Evolutionary conservation across 495 filamentous ascomycete genomes (phyloP), one percentile per base, ranked within the genome.

Genomic region (Penicillium ucsense): DNA sequence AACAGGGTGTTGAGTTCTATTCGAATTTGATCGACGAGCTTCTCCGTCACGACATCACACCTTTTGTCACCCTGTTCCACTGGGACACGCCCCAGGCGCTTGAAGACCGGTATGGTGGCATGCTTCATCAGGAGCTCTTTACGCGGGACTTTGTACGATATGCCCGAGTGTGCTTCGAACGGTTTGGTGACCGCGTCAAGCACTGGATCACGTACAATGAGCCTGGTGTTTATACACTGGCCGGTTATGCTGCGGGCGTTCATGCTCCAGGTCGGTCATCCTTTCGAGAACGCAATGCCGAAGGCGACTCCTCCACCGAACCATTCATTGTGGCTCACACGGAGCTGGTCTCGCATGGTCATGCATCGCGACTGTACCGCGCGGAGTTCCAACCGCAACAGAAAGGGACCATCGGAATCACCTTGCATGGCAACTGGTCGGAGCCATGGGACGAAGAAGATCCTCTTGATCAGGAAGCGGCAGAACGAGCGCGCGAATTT

Each of bases 201-300:
- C 62, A 72, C 39, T 76, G 73, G 73, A 74, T 77, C 28, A 77
- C 72, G 1, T 67, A 72, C 46, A 76, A 77, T 43, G 73, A 77
- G 52, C 73, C 73, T 0, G 62, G 62, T 0, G 68, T 71, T 29
- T 72, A 67, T 32, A 59, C 68, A 1, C 60, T 75, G 9, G 58
- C 69, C 30, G 74, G 74, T 0, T 78, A 76, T 42, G 72, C 71
- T 5, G 70, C 65, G 0, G 74, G 74, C 0, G 59, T 73, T 10
- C 71, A 71, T 49, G 72, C 72, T 4, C 72, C 72, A 1, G 72
- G 57, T 3, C 56, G 72, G 20, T 71, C 67, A 2, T 71, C 64
- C 29, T 69, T 68, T 50, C 53, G 69, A 3, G 66, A 67, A 2
- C 67, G 67, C 54, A 73, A 67, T 50, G 56, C 52, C 11, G 70